phyloP scores from a whole-genome alignment of 2,329 filamentous ascomycete species.

The Calonectria leucothoes region DNA sequence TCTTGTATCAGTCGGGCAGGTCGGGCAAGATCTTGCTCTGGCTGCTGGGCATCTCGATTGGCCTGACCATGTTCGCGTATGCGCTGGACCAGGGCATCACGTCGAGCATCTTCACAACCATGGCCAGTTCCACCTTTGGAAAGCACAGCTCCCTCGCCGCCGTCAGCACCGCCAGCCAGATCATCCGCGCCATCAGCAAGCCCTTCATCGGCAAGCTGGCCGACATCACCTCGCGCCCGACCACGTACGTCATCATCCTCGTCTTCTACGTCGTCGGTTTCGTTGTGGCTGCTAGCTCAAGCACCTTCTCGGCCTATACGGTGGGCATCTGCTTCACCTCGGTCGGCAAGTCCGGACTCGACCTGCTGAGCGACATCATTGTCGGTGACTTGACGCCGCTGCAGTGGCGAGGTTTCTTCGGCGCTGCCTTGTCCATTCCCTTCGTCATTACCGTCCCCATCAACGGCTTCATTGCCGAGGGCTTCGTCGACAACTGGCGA shows the following conservation, averaged over 20 bases:
- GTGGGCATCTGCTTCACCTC: conserved; percentile 51
- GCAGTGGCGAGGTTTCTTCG: conserved; percentile 51
- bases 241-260: conserved; percentile 53
- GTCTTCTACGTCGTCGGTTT: conserved; percentile 46
- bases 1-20: conserved; percentile 51
- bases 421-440: conserved; percentile 30
- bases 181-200: conserved; percentile 53
- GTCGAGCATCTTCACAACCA: conserved; percentile 45
- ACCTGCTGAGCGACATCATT: conserved; percentile 51
- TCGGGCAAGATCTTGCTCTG: conserved; percentile 49
- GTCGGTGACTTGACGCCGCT: conserved; percentile 51
- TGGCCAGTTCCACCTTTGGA: conserved; percentile 49
- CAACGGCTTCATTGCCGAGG: conserved; percentile 55
- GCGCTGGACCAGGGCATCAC: conserved; percentile 53
- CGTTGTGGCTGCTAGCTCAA: conserved; percentile 43
- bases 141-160: conserved; percentile 47
- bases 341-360: conserved; percentile 51
- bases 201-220: conserved; percentile 52
- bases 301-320: conserved; percentile 47
- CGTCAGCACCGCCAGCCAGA: conserved; percentile 47
- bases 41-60: conserved; percentile 49
- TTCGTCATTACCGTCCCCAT: conserved; percentile 47
- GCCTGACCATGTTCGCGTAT: conserved; percentile 53
- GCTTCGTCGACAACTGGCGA: conserved; percentile 61
- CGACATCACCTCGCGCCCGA: conserved; percentile 52